phyloP scores from a whole-genome alignment of 495 filamentous ascomycete species.

The Cetradonia linearis region DNA sequence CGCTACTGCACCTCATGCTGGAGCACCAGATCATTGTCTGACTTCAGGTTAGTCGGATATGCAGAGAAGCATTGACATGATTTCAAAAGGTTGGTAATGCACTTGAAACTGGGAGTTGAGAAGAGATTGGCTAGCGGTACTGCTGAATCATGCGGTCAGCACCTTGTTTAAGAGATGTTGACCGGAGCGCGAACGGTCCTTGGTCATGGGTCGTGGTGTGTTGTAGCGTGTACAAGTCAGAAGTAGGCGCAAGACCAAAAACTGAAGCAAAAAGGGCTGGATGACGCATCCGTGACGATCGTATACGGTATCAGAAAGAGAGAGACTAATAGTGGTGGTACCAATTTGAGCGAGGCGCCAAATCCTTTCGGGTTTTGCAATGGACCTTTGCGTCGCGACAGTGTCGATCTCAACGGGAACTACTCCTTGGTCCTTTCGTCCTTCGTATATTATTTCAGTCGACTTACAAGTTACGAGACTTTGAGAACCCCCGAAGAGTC shows the following conservation, averaged over 20 bases:
- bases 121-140: slow-evolving; percentile 3
- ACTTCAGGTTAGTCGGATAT: slow-evolving; percentile 6
- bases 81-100: slow-evolving; percentile 3
- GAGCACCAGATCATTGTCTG: slow-evolving; percentile 7
- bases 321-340: slow-evolving; percentile 3
- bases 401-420: slow-evolving; percentile 15
- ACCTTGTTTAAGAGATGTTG: slow-evolving; percentile 6
- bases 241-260: slow-evolving; percentile 13
- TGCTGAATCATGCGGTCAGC: slow-evolving; percentile 16
- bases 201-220: no score
- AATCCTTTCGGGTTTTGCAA: neutral
- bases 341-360: slow-evolving; percentile 7
- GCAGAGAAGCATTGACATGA: slow-evolving; percentile 5
- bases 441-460: no score
- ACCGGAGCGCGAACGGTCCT: slow-evolving; percentile 10
- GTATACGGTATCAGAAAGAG: slow-evolving; percentile 5
- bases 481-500: neutral
- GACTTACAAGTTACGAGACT: slow-evolving; percentile 4
- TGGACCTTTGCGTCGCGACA: slow-evolving; percentile 13
- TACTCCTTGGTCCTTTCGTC: no score
- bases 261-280: slow-evolving; percentile 9
- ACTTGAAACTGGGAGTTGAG: neutral
- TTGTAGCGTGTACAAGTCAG: neutral
- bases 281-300: slow-evolving; percentile 15
- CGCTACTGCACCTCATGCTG: slow-evolving; percentile 9